Evolutionary conservation across 352 stramenopile genomes (phyloP), one percentile per base, ranked within the genome.

Genomic region (Phytophthora tubulina): DNA sequence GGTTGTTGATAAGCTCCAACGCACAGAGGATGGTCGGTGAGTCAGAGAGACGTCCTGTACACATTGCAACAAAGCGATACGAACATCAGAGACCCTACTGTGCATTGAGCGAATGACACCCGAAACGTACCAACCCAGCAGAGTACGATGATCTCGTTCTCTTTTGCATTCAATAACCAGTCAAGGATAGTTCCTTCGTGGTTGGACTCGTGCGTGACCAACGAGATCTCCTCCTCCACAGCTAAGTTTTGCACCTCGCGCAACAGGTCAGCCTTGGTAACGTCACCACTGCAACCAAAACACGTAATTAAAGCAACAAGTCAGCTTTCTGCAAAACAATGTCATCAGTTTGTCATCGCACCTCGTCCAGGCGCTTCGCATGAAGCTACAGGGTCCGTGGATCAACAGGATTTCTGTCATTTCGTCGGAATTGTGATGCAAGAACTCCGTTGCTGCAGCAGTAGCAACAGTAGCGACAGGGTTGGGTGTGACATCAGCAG

Each of bases 101-200:
- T 27, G 21, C 21, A 27, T 27, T 5, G 50, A 17, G 2, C 15
- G 33, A 11, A 5, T 13, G 2, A 68, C 14, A 17, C 8, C 33
- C 14, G 5, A 31, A 15, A 70, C 62, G 32, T 63, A 85, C 78
- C 73, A 53, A 80, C 81, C 78, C 78, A 88, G 36, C 69, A 78
- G 30, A 88, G 60, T 3, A 88, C 66, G 46, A 88, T 64, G 49
- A 71, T 14, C 42, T 71, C 62, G 52, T 50, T 69, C 39, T 60
- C 52, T 21, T 70, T 63, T 36, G 68, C 62, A 55, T 68, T 72
- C 4, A 75, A 42, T n/a, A 75, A 15, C 68, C 62, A 75, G 61
- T 75, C 68, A 30, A 75, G 61, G 32, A 75, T 72, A 14, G 41
- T 59, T 33, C 68, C 68, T 31, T 75, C 60, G 36, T 75, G 61